Evolutionary conservation across 2,329 filamentous ascomycete species (phyloP).

Genomic region (Phialemonium atrogriseum): DNA sequence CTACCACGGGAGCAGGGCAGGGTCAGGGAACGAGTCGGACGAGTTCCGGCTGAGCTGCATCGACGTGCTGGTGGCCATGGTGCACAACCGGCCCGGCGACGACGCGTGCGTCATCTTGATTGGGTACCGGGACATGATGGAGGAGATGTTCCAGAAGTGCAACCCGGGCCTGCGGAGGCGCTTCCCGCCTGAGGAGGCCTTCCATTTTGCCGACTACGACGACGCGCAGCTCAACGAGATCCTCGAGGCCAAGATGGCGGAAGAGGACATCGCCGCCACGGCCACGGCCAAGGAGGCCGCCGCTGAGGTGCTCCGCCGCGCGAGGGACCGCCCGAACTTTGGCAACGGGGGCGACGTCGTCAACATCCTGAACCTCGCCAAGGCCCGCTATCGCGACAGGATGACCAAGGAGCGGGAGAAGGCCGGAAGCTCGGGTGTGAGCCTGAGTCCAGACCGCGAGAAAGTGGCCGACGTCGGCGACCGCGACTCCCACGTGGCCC

Average conservation of each 20-base stretch:
- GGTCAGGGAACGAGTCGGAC: slow-evolving; percentile 14
- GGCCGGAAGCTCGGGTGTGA: too few species aligned
- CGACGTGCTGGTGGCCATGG: slow-evolving; percentile 53
- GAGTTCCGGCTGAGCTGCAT: slow-evolving; percentile 45
- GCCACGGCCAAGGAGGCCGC: slow-evolving; percentile 35
- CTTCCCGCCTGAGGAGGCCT: slow-evolving; percentile 47
- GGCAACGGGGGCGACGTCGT: slow-evolving; percentile 57
- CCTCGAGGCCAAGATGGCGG: slow-evolving; percentile 43
- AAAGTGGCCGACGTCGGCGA: slow-evolving; percentile 11
- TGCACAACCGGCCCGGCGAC: slow-evolving; percentile 49
- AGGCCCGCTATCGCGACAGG: slow-evolving; percentile 30
- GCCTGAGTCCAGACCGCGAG: too few species aligned
- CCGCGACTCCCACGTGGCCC: too few species aligned
- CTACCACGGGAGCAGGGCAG: too few species aligned
- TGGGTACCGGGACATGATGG: too few species aligned
- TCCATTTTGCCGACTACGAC: slow-evolving; percentile 51
- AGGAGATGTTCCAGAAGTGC: too few species aligned
- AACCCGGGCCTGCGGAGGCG: slow-evolving; percentile 51
- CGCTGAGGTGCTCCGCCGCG: slow-evolving; percentile 37
- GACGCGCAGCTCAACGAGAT: slow-evolving; percentile 42
- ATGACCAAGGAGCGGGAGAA: slow-evolving; percentile 17
- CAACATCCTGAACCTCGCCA: slow-evolving; percentile 42
- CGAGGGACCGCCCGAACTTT: slow-evolving; percentile 48
- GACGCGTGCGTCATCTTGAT: too few species aligned
- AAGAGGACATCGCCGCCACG: slow-evolving; percentile 36